Evolutionary conservation across 768 basidiomycete species (phyloP).

Genomic region (Polyporus arcularius): DNA sequence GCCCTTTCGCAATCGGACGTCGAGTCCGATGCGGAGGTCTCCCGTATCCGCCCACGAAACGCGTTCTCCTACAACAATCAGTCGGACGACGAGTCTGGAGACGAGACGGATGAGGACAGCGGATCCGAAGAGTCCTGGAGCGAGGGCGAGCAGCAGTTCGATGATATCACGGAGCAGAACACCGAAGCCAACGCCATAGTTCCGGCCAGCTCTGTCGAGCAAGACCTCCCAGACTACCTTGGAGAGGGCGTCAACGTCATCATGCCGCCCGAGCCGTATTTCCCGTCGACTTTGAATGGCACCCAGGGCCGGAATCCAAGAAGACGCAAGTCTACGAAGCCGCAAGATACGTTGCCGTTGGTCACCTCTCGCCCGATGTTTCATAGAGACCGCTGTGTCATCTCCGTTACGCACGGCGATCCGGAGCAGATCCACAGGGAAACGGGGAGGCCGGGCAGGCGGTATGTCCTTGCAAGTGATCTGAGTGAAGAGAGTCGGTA

Average conservation of each 20-base stretch:
- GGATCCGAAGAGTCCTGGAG: conserved; percentile 58
- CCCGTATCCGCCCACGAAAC: conserved; percentile 56
- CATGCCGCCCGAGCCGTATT: conserved; percentile 81
- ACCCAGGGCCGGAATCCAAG: conserved; percentile 38
- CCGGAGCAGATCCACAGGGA: conserved; percentile 55
- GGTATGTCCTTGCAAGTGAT: conserved; percentile 92
- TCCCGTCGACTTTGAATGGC: conserved; percentile 68
- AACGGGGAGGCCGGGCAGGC: conserved; percentile 55
- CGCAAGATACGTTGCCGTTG: conserved; percentile 65
- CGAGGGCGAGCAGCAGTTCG: conserved; percentile 64
- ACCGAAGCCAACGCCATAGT: conserved; percentile 79
- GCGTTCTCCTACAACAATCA: conserved; percentile 59
- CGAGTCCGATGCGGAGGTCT: conserved; percentile 57
- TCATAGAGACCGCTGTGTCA: conserved; percentile 90
- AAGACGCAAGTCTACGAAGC: conserved; percentile 61
- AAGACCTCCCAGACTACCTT: conserved; percentile 73
- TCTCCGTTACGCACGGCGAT: conserved; percentile 84
- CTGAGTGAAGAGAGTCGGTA: conserved; percentile 92
- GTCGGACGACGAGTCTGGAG: conserved; percentile 64
- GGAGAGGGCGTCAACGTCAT: conserved; percentile 93
- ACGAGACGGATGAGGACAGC: conserved; percentile 55
- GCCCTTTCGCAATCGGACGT: conserved; percentile 62
- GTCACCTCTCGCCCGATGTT: conserved; percentile 79
- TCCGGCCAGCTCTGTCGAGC: conserved; percentile 50
- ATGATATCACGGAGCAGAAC: conserved; percentile 83